phyloP scores from a whole-genome alignment of 1,284 basidiomycete genomes.

The Ganoderma boninense region DNA sequence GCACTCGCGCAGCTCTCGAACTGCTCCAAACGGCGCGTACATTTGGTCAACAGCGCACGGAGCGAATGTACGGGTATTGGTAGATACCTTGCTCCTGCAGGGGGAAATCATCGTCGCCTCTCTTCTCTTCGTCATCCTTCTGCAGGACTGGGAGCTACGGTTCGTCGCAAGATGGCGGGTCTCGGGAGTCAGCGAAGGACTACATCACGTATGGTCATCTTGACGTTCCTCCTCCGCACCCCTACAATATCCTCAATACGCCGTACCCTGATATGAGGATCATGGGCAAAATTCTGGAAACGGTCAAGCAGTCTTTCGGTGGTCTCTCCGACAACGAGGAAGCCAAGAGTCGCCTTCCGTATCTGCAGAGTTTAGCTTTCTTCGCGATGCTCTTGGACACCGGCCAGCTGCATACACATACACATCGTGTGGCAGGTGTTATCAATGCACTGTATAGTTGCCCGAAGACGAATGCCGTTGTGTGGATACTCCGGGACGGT shows the following conservation, averaged over 20 bases:
- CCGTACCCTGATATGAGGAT: constrained; percentile 27
- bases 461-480: constrained; percentile 52
- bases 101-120: constrained; percentile 79
- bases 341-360: constrained; percentile 31
- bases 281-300: constrained; percentile 30
- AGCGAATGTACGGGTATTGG: constrained; percentile 66
- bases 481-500: constrained; percentile 52
- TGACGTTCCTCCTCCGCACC: constrained; percentile 11
- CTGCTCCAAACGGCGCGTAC: constrained; percentile 63
- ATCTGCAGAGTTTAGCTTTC: constrained; percentile 67
- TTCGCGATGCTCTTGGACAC: constrained; percentile 61
- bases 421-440: constrained; percentile 51
- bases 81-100: constrained; percentile 73
- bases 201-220: constrained; percentile 18
- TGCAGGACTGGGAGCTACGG: constrained; percentile 69
- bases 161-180: constrained; percentile 11
- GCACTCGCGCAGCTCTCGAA: constrained; percentile 58
- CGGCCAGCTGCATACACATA: constrained; percentile 56
- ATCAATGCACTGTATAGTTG: constrained; percentile 58
- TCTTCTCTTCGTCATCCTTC: constrained; percentile 68
- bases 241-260: background rate
- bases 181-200: constrained; percentile 9
- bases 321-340: constrained; percentile 24
- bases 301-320: constrained; percentile 25
- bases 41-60: constrained; percentile 60